These are phyloP conservation scores for Suillus alpinus DNA, from an alignment of 768 basidiomycete genomes.

Conservation along the genomic window DNA sequence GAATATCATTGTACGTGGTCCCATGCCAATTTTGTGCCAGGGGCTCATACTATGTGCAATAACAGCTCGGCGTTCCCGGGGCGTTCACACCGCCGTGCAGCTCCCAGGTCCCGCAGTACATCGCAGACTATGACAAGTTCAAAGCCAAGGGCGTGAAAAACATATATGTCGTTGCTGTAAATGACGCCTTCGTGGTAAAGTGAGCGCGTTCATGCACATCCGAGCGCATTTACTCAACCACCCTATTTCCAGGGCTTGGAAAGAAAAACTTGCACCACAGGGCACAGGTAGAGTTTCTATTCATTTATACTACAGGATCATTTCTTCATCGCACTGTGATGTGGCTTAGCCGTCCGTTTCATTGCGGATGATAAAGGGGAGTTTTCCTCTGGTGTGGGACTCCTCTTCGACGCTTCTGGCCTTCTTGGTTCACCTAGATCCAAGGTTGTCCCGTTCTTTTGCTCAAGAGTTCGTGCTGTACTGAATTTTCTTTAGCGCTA, in stretches of 20 bases:
- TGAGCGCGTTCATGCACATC: conserved; percentile 14
- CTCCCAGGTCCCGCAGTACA: conserved; percentile 60
- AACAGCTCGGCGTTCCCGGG: conserved; percentile 70
- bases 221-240: conserved; percentile 4
- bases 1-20: conserved; percentile 55
- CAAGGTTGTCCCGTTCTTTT: conserved; percentile 40
- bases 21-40: not conserved
- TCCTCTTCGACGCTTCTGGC: conserved; percentile 59
- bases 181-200: conserved; percentile 75
- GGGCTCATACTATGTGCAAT: not conserved
- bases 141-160: conserved; percentile 72
- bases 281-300: conserved; percentile 45
- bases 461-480: not conserved
- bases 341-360: conserved; percentile 48
- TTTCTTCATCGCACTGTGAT: conserved; percentile 8
- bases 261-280: conserved; percentile 52
- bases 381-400: conserved; percentile 51
- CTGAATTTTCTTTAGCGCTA: conserved; percentile 41
- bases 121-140: conserved; percentile 65
- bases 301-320: not conserved
- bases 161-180: conserved; percentile 72
- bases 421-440: conserved; percentile 67
- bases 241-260: conserved; percentile 55
- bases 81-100: conserved; percentile 76
- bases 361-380: conserved; percentile 68